Evolutionary conservation across 2,329 filamentous ascomycete species (phyloP).

Genomic region (Alternaria ventricosa): DNA sequence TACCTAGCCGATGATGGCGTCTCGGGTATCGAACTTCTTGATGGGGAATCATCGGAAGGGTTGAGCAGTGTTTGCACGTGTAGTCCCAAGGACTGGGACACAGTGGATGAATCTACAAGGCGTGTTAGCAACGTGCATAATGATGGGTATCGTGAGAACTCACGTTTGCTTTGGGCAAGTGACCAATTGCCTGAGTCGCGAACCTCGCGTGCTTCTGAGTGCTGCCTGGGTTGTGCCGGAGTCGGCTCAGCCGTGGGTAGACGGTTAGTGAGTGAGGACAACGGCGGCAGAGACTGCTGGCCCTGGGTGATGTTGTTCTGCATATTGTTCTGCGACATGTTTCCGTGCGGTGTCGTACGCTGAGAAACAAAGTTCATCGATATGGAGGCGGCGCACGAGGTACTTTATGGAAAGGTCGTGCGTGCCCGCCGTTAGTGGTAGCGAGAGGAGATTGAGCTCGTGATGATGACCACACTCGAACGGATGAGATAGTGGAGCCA

Average conservation of each 20-base stretch:
- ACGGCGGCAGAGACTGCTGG: slow-evolving; percentile 46
- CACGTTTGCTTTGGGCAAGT: slow-evolving; percentile 65
- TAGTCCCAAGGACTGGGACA: slow-evolving; percentile 55
- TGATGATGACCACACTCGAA: slow-evolving; percentile 14
- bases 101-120: slow-evolving; percentile 49
- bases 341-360: slow-evolving; percentile 26
- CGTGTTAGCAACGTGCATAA: slow-evolving; percentile 15
- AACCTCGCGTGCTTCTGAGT: slow-evolving; percentile 55
- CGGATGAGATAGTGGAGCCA: slow-evolving; percentile 23
- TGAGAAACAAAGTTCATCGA: slow-evolving; percentile 42
- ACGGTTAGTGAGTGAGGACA: slow-evolving; percentile 47
- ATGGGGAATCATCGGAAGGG: slow-evolving; percentile 56
- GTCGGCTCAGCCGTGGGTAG: slow-evolving; percentile 43
- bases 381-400: slow-evolving; percentile 3
- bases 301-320: slow-evolving; percentile 14
- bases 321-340: not conserved
- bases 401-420: not conserved
- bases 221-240: slow-evolving; percentile 41
- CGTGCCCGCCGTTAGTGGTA: not conserved
- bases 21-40: slow-evolving; percentile 51
- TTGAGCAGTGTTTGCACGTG: slow-evolving; percentile 59
- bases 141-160: slow-evolving; percentile 17
- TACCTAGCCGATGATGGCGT: slow-evolving; percentile 51
- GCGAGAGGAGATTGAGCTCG: slow-evolving; percentile 10
- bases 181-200: slow-evolving; percentile 67